Percentiles rank a stretch among this genome's conserved stretches.
Evolutionary conservation across 305 asterid genomes (phyloP).

Genomic region (Coffea humblotiana): DNA sequence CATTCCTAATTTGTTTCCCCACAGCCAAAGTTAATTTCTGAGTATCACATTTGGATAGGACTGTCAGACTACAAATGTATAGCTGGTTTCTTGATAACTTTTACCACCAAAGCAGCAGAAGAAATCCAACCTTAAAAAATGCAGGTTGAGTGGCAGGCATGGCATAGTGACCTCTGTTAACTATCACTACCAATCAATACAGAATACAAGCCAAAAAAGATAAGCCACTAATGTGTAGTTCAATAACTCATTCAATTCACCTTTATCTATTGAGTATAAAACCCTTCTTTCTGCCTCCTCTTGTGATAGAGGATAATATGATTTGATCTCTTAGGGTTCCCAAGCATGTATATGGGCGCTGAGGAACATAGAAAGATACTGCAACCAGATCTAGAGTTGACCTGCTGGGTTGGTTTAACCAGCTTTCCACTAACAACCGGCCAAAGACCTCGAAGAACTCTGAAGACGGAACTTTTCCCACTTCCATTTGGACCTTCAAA

Average conservation of each 20-base stretch:
- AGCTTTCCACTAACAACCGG: conserved; percentile 88
- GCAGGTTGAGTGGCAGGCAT: neutral
- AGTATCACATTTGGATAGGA: neutral
- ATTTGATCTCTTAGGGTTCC: conserved; percentile 99
- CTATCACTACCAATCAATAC: neutral
- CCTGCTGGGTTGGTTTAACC: conserved; percentile 51
- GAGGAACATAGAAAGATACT: conserved; percentile 92
- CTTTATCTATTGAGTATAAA: conserved; percentile 41
- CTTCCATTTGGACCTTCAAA: conserved; percentile 97
- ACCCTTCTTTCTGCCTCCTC: conserved; percentile 78
- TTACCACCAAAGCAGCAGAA: neutral
- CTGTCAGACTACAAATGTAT: neutral
- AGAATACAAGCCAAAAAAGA: conserved; percentile 2
- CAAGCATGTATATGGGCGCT: conserved; percentile 94
- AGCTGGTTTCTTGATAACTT: neutral
- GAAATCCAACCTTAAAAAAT: neutral
- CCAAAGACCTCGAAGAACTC: conserved; percentile 98
- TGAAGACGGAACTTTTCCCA: conserved; percentile 95
- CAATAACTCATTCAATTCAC: conserved; percentile 30
- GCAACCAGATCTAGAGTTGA: conserved; percentile 46
- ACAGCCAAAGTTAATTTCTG: neutral
- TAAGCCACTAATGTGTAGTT: neutral
- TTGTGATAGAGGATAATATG: conserved; percentile 84
- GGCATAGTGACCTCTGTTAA: neutral
- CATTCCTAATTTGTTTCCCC: neutral